Evolutionary conservation across 2,329 filamentous ascomycete genomes (phyloP).

Genomic region (Trematosphaeria pertusa): DNA sequence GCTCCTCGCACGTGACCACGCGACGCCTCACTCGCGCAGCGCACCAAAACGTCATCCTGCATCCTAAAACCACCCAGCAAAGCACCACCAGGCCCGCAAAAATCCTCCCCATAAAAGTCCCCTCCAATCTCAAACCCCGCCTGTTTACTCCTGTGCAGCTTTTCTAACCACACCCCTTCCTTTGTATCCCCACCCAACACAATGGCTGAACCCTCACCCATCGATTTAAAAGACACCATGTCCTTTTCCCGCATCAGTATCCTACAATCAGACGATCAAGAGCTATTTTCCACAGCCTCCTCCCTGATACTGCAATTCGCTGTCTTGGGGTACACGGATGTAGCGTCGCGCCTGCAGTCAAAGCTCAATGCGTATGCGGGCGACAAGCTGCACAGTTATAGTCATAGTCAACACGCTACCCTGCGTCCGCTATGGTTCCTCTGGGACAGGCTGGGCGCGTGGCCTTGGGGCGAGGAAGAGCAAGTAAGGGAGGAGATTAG

Average conservation of each 20-base stretch:
- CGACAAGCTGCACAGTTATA: no score
- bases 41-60: background rate
- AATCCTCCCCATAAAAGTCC: no score
- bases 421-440: conserved; percentile 14
- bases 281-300: conserved; percentile 1
- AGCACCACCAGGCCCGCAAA: no score
- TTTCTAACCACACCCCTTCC: no score
- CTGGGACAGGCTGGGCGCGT: conserved; percentile 7
- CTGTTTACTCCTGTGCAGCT: no score
- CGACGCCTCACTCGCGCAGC: no score
- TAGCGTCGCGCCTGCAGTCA: conserved; percentile 8
- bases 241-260: background rate
- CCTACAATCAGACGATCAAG: background rate
- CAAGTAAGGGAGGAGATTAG: conserved; percentile 1
- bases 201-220: background rate
- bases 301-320: conserved; percentile 10
- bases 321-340: conserved; percentile 6
- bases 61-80: no score
- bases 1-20: no score
- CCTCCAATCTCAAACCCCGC: no score
- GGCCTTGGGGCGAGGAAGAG: conserved; percentile 16
- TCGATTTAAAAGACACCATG: no score
- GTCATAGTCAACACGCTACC: background rate
- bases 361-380: conserved; percentile 9
- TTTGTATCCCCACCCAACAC: no score